Evolutionary conservation across 768 basidiomycete species (phyloP), one percentile per base, ranked within the genome.

Genomic region (Russula foetens): DNA sequence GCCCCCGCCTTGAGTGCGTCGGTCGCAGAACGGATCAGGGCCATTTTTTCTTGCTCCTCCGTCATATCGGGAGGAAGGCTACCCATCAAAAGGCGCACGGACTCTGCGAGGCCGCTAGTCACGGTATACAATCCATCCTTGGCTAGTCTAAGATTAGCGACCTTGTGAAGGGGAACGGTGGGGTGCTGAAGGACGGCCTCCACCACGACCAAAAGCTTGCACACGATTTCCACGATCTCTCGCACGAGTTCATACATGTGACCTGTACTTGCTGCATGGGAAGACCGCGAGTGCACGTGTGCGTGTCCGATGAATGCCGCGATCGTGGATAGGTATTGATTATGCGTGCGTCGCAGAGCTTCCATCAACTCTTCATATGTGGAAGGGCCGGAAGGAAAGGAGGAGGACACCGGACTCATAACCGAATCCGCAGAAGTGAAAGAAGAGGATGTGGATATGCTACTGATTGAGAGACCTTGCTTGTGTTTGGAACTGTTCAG

Each of bases 241-340:
- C 88, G 84, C n/a, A 95, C 92, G 55, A 98, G 83, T 66, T 98
- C 94, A 69, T 97, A 94, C 72, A 98, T 80, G 66, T 93, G 89
- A 1, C 92, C 95, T 17, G 93, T 95, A 62, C 88, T 92, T 6
- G 92, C 91, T 0, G 96, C 92, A 72, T 98, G 95, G 29, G 91
- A 91, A 43, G 83, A 79, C 47, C 91, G 85, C 23, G 90, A 86
- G 76, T 98, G 91, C 17, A 91, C 90, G 68, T 98, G 96, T 1
- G 93, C 90, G 70, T 98, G 94, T 1, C 95, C 96, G 67, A 99
- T 97, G 71, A 99, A 94, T 7, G 95, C 96, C 23, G 97, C 95
- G 69, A 97, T 92, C 21, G 92, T 90, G 5, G 92, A 96, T 12
- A 98, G 78, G 67, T 95, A 89, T 51, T 88, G 83, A 69, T 97